These are phyloP conservation scores for Neurospora sp. DNA, from an alignment of 2,329 filamentous ascomycete genomes.

Conservation along the genomic window DNA sequence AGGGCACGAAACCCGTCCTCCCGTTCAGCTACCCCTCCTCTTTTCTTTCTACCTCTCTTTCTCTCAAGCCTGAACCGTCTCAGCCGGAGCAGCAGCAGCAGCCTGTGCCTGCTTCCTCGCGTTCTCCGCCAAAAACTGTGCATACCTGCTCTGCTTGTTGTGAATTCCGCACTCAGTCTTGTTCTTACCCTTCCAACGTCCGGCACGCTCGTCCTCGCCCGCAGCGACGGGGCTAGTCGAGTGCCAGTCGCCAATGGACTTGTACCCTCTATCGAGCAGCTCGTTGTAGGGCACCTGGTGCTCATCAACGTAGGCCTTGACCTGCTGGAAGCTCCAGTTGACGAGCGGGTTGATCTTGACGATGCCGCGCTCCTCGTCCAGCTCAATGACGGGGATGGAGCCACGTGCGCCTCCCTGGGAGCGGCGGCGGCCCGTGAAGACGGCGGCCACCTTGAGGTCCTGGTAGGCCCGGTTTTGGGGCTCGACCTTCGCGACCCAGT, in stretches of 20 bases:
- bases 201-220: slow-evolving; percentile 90
- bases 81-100: not conserved
- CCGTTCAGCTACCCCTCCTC: slow-evolving; percentile 6
- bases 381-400: slow-evolving; percentile 80
- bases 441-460: slow-evolving; percentile 77
- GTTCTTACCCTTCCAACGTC: slow-evolving; percentile 88
- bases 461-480: slow-evolving; percentile 85
- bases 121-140: slow-evolving; percentile 54
- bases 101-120: slow-evolving; percentile 8
- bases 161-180: slow-evolving; percentile 99
- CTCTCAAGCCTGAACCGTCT: not conserved
- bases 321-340: slow-evolving; percentile 86
- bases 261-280: slow-evolving; percentile 88
- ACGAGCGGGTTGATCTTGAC: slow-evolving; percentile 97
- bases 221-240: slow-evolving; percentile 84
- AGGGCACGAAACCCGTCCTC: not conserved
- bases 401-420: slow-evolving; percentile 91
- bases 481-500: slow-evolving; percentile 97
- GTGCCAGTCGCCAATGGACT: slow-evolving; percentile 97
- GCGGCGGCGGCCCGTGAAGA: slow-evolving; percentile 82
- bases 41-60: not conserved
- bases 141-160: slow-evolving; percentile 92
- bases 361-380: slow-evolving; percentile 77
- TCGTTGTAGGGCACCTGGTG: slow-evolving; percentile 90
- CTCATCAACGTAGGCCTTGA: slow-evolving; percentile 76